phyloP scores from a whole-genome alignment of 2,329 filamentous ascomycete genomes.

The Tolypocladium guangdongense region DNA sequence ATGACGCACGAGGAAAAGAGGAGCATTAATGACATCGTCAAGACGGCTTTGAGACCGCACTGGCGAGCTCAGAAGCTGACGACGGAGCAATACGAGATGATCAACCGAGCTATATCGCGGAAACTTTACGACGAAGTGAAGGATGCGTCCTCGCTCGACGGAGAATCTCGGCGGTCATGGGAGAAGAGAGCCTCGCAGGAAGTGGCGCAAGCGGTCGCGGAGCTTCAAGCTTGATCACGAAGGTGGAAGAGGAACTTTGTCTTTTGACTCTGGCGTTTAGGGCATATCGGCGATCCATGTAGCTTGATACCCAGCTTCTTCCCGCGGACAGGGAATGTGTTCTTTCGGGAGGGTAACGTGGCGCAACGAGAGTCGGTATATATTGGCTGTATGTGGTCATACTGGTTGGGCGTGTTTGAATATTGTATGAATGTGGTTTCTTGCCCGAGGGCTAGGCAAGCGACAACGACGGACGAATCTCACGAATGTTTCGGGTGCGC shows the following conservation, averaged over 20 bases:
- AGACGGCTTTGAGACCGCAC: slow-evolving; percentile 67
- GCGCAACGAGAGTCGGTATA: slow-evolving; percentile 6
- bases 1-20: slow-evolving; percentile 78
- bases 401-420: slow-evolving; percentile 5
- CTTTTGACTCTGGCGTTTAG: slow-evolving; percentile 20
- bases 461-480: not conserved
- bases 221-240: slow-evolving; percentile 34
- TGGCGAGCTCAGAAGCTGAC: slow-evolving; percentile 72
- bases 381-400: slow-evolving; percentile 6
- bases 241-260: slow-evolving; percentile 11
- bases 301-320: slow-evolving; percentile 23
- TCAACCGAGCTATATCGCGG: slow-evolving; percentile 82
- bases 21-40: slow-evolving; percentile 81
- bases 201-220: slow-evolving; percentile 63
- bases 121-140: slow-evolving; percentile 68
- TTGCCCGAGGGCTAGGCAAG: not conserved
- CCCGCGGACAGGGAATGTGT: slow-evolving; percentile 14
- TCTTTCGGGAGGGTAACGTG: slow-evolving; percentile 6
- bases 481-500: not conserved
- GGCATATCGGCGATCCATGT: slow-evolving; percentile 16
- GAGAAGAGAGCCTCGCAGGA: slow-evolving; percentile 69
- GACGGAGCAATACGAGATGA: slow-evolving; percentile 82
- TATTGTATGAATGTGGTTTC: slow-evolving; percentile 5
- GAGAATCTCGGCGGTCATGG: slow-evolving; percentile 56
- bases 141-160: slow-evolving; percentile 46